These are phyloP conservation scores for Pythium brassicae DNA, from an alignment of 352 stramenopile genomes.

Conservation along the genomic window DNA sequence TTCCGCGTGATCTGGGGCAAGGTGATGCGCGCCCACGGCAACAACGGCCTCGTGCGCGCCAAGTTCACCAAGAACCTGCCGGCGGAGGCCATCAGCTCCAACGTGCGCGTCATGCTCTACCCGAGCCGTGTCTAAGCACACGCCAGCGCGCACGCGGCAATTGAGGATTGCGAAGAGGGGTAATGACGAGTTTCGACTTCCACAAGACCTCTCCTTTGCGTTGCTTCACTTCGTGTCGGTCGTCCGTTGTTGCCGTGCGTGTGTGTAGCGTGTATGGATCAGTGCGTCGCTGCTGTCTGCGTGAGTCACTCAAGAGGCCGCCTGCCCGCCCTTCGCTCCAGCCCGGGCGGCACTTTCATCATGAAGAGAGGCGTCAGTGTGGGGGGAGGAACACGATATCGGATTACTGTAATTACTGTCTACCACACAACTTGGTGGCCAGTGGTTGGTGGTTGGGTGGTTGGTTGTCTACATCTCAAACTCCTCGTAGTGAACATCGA, in stretches of 20 bases:
- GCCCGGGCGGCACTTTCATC: too few species aligned
- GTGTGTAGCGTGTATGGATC: too few species aligned
- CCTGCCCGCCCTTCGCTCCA: too few species aligned
- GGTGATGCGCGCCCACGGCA: conserved; percentile 96
- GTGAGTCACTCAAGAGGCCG: too few species aligned
- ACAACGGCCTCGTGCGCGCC: conserved; percentile 97
- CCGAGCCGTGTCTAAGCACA: conserved; percentile 94
- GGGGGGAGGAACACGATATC: too few species aligned
- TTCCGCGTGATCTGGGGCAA: conserved; percentile 99
- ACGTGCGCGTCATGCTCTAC: conserved; percentile 99
- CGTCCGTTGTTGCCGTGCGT: neutral
- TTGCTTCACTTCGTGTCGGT: conserved; percentile 1
- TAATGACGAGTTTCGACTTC: conserved; percentile 25
- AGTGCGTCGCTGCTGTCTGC: too few species aligned
- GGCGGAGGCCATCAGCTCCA: conserved; percentile 94
- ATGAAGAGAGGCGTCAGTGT: too few species aligned
- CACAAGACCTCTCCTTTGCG: neutral
- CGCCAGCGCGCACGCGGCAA: conserved; percentile 21
- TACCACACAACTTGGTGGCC: too few species aligned
- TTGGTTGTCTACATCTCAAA: conserved; percentile 91
- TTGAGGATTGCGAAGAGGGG: conserved; percentile 41
- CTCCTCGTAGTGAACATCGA: conserved; percentile 86
- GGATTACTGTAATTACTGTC: too few species aligned
- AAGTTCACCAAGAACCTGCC: conserved; percentile 99
- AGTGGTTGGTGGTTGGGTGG: too few species aligned